phyloP scores from a whole-genome alignment of 75 land plant genomes.

The Pinus tabuliformis region DNA sequence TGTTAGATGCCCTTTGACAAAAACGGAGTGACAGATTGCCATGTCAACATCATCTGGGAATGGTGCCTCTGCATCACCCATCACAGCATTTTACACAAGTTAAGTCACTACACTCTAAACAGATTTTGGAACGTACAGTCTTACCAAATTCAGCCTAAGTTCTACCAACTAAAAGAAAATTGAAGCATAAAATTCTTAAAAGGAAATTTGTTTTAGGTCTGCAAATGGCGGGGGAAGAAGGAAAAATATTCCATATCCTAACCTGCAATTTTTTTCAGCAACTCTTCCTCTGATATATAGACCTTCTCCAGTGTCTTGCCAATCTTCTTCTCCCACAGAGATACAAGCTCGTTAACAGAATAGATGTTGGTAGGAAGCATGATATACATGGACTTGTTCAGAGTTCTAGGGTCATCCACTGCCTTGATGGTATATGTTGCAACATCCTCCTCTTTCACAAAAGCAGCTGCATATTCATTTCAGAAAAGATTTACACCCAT shows the following conservation, averaged over 20 bases:
- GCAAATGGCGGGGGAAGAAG: too few relatives aligned
- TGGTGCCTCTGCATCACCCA: conserved; percentile 14
- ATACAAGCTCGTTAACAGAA: conserved; percentile 24
- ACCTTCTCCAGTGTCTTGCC: conserved; percentile 44
- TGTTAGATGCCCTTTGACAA: conserved; percentile 17
- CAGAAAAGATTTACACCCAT: too few relatives aligned
- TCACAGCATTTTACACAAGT: too few relatives aligned
- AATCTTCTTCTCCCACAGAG: conserved; percentile 45
- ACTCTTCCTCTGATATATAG: conserved; percentile 31
- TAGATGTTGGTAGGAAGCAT: conserved; percentile 28
- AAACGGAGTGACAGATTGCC: conserved; percentile 12
- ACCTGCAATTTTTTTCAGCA: too few relatives aligned
- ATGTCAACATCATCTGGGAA: conserved; percentile 3
- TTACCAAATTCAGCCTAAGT: too few relatives aligned
- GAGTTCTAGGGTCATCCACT: conserved; percentile 33
- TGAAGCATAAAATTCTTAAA: too few relatives aligned
- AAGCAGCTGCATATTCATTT: conserved; percentile 23
- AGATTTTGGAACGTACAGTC: too few relatives aligned
- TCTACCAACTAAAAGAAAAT: too few relatives aligned
- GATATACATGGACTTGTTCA: conserved; percentile 29
- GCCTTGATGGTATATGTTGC: conserved; percentile 30
- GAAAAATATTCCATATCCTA: too few relatives aligned
- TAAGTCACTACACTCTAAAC: too few relatives aligned
- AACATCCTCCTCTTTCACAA: conserved; percentile 39
- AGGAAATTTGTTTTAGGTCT: too few relatives aligned